Evolutionary conservation across 2,329 filamentous ascomycete species (phyloP), one percentile per base, ranked within the genome.

Genomic region (Fusarium hostae): DNA sequence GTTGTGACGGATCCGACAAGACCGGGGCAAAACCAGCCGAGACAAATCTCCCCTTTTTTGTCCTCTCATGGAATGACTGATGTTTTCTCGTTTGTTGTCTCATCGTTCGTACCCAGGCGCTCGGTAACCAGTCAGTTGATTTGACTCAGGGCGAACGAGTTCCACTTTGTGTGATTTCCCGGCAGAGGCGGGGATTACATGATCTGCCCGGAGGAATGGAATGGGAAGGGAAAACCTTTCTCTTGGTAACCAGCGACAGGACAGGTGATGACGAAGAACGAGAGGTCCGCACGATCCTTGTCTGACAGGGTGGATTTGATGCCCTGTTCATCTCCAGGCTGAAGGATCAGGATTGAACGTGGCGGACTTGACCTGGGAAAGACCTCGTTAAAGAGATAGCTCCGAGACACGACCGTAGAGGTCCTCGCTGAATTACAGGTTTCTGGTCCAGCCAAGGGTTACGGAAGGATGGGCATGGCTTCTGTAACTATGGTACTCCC

Each of bases 1-100:
- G 26, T 47, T 41, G 28, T 32, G 39, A 66, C 40, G 55, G 57
- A 41, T 44, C 57, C 48, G 40, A 63, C 34, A 54, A 45, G 18
- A 15, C 59, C 37, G 70, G 69, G 24, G 22, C 34, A 63, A 55
- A 30, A 48, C 24, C n/a, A 24, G 18, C 69, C 35, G 69, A 58
- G 48, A 51, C 50, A 66, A 39, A 54, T 66, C 52, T 70, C 65
- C 24, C 26, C 48, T 40, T 52, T 52, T 52, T 34, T 39, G 2
- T 13, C 24, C 20, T 26, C 20, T 35, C 35, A 28, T 39, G 34
- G 15, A 37, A 34, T n/a, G 30, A 26, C 24, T 45, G 22, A 54
- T 70, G 63, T 76, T 73, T 51, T 61, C 72, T 70, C 70, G 20
- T 28, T 68, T 72, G 71, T 76, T 73, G 45, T 63, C 65, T 61